Evolutionary conservation across 257 asterid genomes (phyloP).

Genomic region (Handroanthus guayacan): DNA sequence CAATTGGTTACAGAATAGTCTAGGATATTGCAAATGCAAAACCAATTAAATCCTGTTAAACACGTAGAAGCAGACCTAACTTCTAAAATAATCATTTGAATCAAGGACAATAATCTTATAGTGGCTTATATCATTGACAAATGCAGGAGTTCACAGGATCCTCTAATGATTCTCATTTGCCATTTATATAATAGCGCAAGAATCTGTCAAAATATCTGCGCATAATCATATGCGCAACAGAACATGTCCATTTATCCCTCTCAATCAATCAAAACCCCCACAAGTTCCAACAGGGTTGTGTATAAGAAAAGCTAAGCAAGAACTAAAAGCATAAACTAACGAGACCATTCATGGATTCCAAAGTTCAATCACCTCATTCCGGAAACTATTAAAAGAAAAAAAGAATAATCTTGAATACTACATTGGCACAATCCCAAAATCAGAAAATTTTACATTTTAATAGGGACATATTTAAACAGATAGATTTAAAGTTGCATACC

Average conservation of each 20-base stretch:
- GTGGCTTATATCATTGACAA: not conserved
- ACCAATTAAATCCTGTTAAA: not conserved
- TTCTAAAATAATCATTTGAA: not conserved
- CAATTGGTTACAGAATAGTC: not conserved
- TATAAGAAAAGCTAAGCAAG: not conserved
- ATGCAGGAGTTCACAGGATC: not conserved
- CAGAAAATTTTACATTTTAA: not conserved
- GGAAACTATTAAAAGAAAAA: not conserved
- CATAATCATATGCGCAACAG: not conserved
- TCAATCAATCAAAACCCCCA: not conserved
- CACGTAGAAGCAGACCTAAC: too few species aligned
- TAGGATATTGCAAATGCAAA: not conserved
- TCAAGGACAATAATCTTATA: not conserved
- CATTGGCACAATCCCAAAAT: not conserved
- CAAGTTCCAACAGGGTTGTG: not conserved
- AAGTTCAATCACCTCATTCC: not conserved
- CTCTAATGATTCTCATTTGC: not conserved
- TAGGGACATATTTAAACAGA: not conserved
- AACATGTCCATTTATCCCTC: not conserved
- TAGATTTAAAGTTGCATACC: conserved; percentile 38
- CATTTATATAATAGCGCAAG: not conserved
- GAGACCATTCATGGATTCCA: not conserved
- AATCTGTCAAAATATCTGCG: not conserved
- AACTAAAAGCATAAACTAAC: not conserved
- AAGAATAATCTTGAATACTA: not conserved